Evolutionary conservation across 768 basidiomycete species (phyloP).

Genomic region (Botryobasidium botryosum): DNA sequence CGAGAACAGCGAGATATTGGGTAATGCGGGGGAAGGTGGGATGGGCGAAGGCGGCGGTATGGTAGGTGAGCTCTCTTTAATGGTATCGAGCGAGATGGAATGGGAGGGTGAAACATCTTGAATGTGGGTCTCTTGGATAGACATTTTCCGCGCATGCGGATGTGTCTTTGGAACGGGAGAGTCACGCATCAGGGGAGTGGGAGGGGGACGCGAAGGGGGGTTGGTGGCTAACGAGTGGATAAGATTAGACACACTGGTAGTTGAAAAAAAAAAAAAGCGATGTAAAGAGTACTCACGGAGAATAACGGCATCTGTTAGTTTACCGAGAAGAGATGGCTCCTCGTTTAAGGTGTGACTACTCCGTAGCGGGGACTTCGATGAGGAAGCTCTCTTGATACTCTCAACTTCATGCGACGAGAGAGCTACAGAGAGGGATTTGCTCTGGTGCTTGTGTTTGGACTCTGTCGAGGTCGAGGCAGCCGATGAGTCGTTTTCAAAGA

Average conservation of each 20-base stretch:
- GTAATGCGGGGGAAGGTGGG: not conserved
- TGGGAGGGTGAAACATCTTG: conserved; percentile 5
- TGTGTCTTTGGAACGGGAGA: conserved; percentile 15
- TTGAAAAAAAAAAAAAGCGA: not conserved
- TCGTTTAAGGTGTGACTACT: not conserved
- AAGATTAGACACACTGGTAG: not conserved
- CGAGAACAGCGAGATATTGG: not conserved
- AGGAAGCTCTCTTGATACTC: no score
- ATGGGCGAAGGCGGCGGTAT: conserved; percentile 3
- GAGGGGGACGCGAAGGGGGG: not conserved
- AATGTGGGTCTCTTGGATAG: conserved; percentile 9
- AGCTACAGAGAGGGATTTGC: no score
- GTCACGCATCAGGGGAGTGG: not conserved
- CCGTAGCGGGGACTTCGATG: no score
- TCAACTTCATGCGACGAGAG: no score
- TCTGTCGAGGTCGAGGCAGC: no score
- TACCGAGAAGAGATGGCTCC: not conserved
- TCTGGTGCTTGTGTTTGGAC: no score
- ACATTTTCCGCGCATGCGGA: conserved; percentile 22
- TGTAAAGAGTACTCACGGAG: no score
- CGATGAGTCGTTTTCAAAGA: no score
- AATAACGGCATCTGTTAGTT: no score
- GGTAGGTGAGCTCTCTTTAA: conserved; percentile 7
- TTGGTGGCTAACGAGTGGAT: not conserved
- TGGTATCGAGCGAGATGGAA: conserved; percentile 10